Conservation (phyloP, 306 rosid genomes). For the Cucumis cinereus region DNA sequence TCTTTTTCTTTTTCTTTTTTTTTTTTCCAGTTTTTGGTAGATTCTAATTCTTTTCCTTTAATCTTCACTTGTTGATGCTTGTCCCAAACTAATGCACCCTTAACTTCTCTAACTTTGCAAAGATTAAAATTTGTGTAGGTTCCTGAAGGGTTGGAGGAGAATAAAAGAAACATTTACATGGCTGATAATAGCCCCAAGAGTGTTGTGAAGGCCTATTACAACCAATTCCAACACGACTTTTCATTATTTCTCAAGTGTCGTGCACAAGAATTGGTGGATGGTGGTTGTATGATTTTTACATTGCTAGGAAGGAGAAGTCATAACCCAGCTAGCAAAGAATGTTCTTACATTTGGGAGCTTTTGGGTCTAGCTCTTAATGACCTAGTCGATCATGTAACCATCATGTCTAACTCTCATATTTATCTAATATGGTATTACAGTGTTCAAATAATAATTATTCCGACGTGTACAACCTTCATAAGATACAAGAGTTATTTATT, state of each 20-base stretch:
- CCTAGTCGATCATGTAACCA: neutral
- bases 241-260: slow-evolving; percentile 25
- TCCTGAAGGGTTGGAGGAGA: slow-evolving; percentile 18
- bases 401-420: neutral
- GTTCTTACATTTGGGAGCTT: neutral
- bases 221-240: slow-evolving; percentile 31
- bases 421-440: too few relatives aligned
- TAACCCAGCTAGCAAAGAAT: slow-evolving; percentile 1
- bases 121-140: slow-evolving; percentile 17
- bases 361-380: slow-evolving; percentile 25
- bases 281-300: slow-evolving; percentile 34
- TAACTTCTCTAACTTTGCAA: too few relatives aligned
- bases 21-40: too few relatives aligned
- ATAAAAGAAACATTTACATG: slow-evolving; percentile 17
- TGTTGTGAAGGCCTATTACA: slow-evolving; percentile 11
- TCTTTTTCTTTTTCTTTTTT: too few relatives aligned
- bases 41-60: too few relatives aligned
- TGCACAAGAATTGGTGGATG: slow-evolving; percentile 17
- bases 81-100: too few relatives aligned
- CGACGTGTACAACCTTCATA: too few relatives aligned
- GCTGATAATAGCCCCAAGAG: slow-evolving; percentile 16
- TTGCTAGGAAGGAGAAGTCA: slow-evolving; percentile 11
- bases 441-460: too few relatives aligned
- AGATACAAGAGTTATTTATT: too few relatives aligned
- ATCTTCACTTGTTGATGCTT: too few relatives aligned